Conservation (phyloP, 2,329 filamentous ascomycete species). For the Colletotrichum orchidophilum region DNA sequence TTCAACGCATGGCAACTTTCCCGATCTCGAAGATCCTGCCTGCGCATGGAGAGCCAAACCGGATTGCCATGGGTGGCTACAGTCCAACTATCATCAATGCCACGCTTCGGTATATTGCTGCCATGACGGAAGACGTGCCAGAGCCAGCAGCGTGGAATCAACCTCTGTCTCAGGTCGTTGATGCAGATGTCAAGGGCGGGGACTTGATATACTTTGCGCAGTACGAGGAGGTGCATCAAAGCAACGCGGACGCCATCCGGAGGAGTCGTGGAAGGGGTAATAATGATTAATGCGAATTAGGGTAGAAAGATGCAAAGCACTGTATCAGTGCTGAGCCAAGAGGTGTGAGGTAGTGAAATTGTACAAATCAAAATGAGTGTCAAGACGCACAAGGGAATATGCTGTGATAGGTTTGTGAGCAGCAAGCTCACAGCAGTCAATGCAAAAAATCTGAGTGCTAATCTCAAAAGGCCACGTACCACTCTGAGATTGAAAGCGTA, state of each 20-base stretch:
- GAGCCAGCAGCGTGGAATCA: slow-evolving; percentile 23
- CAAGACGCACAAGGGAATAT: too few species aligned
- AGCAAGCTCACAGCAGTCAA: too few species aligned
- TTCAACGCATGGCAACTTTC: slow-evolving; percentile 15
- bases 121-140: slow-evolving; percentile 28
- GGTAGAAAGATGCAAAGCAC: background rate
- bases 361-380: too few species aligned
- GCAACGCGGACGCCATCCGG: slow-evolving; percentile 21
- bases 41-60: slow-evolving; percentile 22
- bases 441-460: too few species aligned
- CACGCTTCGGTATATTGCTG: slow-evolving; percentile 22
- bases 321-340: background rate
- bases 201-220: slow-evolving; percentile 30
- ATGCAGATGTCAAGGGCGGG: slow-evolving; percentile 17
- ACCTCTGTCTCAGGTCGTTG: slow-evolving; percentile 26
- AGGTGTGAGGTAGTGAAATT: background rate
- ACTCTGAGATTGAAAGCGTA: too few species aligned
- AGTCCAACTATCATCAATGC: slow-evolving; percentile 30
- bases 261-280: background rate
- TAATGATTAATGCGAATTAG: background rate
- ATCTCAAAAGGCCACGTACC: too few species aligned
- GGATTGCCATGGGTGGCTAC: slow-evolving; percentile 24
- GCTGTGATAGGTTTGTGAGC: too few species aligned
- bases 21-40: slow-evolving; percentile 28
- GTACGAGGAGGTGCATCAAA: slow-evolving; percentile 31